A percentile compares a stretch with the other conserved stretches of the same genome.
Evolutionary conservation across 2,329 filamentous ascomycete genomes (phyloP).

Genomic region (Clonostachys solani): DNA sequence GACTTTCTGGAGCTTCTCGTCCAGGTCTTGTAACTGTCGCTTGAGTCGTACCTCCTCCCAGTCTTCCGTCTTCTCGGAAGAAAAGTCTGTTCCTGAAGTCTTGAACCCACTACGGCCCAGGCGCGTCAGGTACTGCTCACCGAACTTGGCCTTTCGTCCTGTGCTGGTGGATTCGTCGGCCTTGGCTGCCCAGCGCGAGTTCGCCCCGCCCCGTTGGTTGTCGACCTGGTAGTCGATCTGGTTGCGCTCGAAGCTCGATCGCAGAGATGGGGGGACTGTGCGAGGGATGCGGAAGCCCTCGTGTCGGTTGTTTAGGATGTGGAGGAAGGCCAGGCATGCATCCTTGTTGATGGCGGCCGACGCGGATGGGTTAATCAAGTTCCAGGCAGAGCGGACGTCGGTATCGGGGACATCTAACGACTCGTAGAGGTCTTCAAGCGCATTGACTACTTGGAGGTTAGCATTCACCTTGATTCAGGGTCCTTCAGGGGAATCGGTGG

Average conservation of each 20-base stretch:
- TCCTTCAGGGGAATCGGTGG: background rate
- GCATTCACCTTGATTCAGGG: background rate
- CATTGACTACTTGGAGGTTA: conserved; percentile 51
- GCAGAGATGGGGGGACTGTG: conserved; percentile 84
- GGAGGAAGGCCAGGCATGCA: conserved; percentile 87
- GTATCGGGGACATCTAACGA: conserved; percentile 70
- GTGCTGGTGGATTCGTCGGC: conserved; percentile 77
- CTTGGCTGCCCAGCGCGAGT: conserved; percentile 74
- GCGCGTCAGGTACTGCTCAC: conserved; percentile 90
- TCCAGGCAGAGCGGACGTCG: conserved; percentile 91
- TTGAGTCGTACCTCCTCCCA: conserved; percentile 97
- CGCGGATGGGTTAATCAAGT: conserved; percentile 91
- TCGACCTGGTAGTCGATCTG: conserved; percentile 96
- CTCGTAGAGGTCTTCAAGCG: conserved; percentile 80
- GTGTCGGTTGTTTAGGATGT: conserved; percentile 94
- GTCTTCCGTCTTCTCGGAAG: conserved; percentile 79
- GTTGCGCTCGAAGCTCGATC: conserved; percentile 89
- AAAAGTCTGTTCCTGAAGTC: conserved; percentile 86
- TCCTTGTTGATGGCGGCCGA: conserved; percentile 86
- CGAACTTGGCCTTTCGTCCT: conserved; percentile 93
- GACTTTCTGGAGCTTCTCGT: conserved; percentile 80
- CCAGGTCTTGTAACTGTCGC: conserved; percentile 85
- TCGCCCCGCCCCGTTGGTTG: conserved; percentile 58
- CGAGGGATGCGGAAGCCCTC: conserved; percentile 93
- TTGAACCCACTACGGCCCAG: conserved; percentile 81